Conservation (phyloP, 2,329 filamentous ascomycete species). For the Coniochaeta ligniaria region DNA sequence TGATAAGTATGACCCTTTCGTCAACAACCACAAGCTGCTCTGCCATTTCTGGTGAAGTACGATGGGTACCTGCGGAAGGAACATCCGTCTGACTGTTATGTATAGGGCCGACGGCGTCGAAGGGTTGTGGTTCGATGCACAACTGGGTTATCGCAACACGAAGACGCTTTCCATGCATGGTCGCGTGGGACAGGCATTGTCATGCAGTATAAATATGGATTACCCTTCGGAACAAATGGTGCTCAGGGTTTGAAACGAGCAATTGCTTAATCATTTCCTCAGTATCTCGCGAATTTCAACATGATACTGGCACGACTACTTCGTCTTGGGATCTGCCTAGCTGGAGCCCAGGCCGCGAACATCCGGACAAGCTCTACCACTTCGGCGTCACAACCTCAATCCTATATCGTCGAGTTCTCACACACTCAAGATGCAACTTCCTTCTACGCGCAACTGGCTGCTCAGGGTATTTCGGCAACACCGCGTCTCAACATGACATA, state of each 20-base stretch:
- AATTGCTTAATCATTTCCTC: background rate
- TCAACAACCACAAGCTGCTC: background rate
- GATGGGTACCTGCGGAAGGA: background rate
- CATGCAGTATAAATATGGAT: background rate
- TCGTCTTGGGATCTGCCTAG: background rate
- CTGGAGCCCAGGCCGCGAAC: background rate
- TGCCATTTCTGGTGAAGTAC: background rate
- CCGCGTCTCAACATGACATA: slow-evolving; percentile 9
- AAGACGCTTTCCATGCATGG: background rate
- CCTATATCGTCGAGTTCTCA: slow-evolving; percentile 2
- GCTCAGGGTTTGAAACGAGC: background rate
- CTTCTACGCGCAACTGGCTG: slow-evolving; percentile 11
- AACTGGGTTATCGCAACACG: background rate
- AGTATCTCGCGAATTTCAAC: background rate
- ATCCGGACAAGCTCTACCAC: background rate
- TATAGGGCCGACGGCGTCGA: background rate
- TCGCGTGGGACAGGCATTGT: background rate
- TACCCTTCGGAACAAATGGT: background rate
- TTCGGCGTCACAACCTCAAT: background rate
- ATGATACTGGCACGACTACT: background rate
- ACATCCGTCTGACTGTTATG: background rate
- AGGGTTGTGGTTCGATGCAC: background rate
- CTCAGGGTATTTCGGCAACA: slow-evolving; percentile 7
- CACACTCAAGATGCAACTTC: slow-evolving; percentile 7
- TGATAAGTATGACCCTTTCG: background rate